These are phyloP conservation scores for Ceratobasidium theobromae DNA, from an alignment of 1,284 basidiomycete genomes.

Conservation along the genomic window DNA sequence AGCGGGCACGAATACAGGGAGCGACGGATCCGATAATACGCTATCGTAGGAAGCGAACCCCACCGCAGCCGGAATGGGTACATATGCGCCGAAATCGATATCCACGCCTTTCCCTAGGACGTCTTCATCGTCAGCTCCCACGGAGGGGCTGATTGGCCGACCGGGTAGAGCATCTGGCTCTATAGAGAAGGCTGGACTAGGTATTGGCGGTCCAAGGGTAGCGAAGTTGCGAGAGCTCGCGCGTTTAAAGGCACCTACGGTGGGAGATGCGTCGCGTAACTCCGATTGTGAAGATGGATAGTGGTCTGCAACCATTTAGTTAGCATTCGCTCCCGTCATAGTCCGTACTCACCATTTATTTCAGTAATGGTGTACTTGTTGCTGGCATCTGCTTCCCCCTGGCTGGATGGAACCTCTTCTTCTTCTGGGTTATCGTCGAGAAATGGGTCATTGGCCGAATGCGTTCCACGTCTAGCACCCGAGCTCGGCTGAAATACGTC, in stretches of 20 bases:
- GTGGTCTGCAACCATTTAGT: not conserved
- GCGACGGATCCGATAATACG: not conserved
- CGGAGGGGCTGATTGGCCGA: not conserved
- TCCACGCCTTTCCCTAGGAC: not conserved
- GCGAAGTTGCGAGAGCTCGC: not conserved
- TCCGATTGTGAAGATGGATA: slow-evolving; percentile 18
- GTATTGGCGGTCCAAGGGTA: not conserved
- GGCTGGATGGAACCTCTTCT: slow-evolving; percentile 26
- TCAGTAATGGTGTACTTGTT: not conserved
- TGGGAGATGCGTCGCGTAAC: slow-evolving; percentile 5
- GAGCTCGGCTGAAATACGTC: slow-evolving; percentile 12
- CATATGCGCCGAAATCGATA: slow-evolving; percentile 25
- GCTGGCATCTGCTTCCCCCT: slow-evolving; percentile 22
- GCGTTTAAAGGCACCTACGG: not conserved
- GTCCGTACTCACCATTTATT: not conserved
- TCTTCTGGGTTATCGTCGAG: slow-evolving; percentile 4
- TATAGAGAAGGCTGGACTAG: not conserved
- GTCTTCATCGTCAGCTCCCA: not conserved
- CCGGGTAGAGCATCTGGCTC: not conserved
- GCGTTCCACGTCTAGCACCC: slow-evolving; percentile 1
- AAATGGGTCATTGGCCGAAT: slow-evolving; percentile 24
- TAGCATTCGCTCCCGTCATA: not conserved
- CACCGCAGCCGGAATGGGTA: slow-evolving; percentile 7
- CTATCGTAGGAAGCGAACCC: slow-evolving; percentile 9
- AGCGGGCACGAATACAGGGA: slow-evolving; percentile 17